phyloP scores from a whole-genome alignment of 208 protist species.

The Crithidia thermophila region DNA sequence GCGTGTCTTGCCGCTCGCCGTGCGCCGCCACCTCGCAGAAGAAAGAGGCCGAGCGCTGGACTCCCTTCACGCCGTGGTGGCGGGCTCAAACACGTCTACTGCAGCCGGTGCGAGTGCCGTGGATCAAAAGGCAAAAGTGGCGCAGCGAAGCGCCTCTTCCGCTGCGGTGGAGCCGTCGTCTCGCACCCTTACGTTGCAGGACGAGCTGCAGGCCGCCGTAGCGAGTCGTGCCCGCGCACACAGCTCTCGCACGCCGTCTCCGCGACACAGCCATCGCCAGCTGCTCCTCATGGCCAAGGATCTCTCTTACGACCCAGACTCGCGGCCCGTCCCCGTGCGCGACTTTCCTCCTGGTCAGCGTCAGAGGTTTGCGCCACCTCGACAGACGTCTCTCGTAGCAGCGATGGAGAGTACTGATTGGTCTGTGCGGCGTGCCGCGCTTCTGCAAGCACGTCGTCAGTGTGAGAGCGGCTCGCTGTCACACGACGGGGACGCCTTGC shows the following conservation, averaged over 20 bases:
- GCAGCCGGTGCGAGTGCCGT: background rate
- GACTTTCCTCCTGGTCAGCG: background rate
- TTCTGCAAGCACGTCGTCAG: conserved; percentile 3
- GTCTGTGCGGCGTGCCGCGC: conserved; percentile 23
- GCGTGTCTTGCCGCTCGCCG: conserved; percentile 26
- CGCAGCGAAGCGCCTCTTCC: no score
- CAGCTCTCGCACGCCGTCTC: background rate
- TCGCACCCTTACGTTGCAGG: conserved; percentile 30
- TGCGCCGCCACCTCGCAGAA: conserved; percentile 30
- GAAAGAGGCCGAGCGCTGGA: conserved; percentile 19
- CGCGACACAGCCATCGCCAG: conserved; percentile 1
- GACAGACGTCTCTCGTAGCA: conserved; percentile 9
- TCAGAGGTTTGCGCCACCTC: background rate
- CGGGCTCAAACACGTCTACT: background rate
- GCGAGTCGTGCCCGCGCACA: conserved; percentile 26
- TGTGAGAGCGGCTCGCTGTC: conserved; percentile 10
- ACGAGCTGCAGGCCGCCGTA: conserved; percentile 35
- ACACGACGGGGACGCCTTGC: background rate
- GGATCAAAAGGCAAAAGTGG: no score
- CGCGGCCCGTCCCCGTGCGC: background rate
- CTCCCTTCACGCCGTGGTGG: conserved; percentile 17
- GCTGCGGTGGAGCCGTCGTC: background rate
- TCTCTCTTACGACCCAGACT: background rate
- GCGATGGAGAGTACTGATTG: conserved; percentile 45
- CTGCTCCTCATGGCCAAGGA: conserved; percentile 18